Evolutionary conservation across 1,139 yeast genomes (phyloP).

Genomic region (Pichia kudriavzevii): DNA sequence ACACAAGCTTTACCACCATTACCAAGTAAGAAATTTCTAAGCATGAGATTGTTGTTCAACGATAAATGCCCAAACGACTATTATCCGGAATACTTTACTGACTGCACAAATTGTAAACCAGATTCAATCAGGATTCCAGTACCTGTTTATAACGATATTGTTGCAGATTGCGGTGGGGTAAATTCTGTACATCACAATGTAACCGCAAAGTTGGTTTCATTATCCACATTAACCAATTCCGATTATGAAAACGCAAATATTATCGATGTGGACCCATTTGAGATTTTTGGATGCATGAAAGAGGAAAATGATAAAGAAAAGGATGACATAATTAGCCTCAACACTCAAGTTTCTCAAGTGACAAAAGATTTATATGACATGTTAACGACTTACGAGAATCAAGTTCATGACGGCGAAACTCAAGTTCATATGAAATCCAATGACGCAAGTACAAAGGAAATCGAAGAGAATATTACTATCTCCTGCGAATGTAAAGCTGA

Average conservation of each 20-base stretch:
- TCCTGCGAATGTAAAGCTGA: slow-evolving; percentile 17
- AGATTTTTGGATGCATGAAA: slow-evolving; percentile 2
- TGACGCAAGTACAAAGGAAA: no score
- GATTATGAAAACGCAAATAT: background rate
- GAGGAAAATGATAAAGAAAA: background rate
- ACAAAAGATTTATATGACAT: slow-evolving; percentile 19
- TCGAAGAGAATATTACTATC: no score
- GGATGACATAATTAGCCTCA: background rate
- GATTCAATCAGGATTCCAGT: slow-evolving; percentile 18
- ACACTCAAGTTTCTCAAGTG: slow-evolving; percentile 18
- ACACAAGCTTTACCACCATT: slow-evolving; percentile 45
- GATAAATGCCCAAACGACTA: slow-evolving; percentile 39
- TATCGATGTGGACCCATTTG: slow-evolving; percentile 21
- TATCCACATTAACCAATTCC: slow-evolving; percentile 9
- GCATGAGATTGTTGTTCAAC: slow-evolving; percentile 42
- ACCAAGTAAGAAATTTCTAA: slow-evolving; percentile 37
- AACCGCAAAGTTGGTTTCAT: slow-evolving; percentile 15
- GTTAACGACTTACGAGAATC: slow-evolving; percentile 3
- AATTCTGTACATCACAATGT: slow-evolving; percentile 18
- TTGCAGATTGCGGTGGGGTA: slow-evolving; percentile 19
- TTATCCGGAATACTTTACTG: slow-evolving; percentile 42
- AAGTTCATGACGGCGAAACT: slow-evolving; percentile 14
- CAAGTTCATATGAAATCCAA: slow-evolving; percentile 10
- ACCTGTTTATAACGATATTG: slow-evolving; percentile 12
- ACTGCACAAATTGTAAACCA: slow-evolving; percentile 32